phyloP scores from a whole-genome alignment of 495 filamentous ascomycete genomes.

The Letharia lupina region DNA sequence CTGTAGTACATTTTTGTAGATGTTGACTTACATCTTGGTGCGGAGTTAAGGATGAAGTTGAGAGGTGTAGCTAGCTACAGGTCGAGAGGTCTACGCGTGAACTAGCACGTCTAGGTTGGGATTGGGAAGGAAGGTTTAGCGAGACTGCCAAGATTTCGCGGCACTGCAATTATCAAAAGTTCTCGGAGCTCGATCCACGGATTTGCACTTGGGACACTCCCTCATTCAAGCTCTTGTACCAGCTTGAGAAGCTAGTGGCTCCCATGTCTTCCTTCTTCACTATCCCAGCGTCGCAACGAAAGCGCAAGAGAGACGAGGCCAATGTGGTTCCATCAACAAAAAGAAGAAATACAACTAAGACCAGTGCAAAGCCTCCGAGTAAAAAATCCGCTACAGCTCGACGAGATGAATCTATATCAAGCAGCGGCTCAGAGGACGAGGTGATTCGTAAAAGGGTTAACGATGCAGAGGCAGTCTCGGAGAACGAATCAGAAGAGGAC shows the following conservation, averaged over 20 bases:
- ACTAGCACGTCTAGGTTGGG: constrained; percentile 3
- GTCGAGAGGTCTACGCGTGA: constrained; percentile 19
- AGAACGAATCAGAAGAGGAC: constrained; percentile 47
- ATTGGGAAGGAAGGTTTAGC: background rate
- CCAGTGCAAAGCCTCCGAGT: constrained; percentile 29
- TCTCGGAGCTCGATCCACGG: background rate
- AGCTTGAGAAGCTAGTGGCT: constrained; percentile 8
- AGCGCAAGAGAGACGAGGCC: constrained; percentile 60
- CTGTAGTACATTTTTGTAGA: background rate
- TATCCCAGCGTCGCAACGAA: constrained; percentile 63
- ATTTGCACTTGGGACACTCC: background rate
- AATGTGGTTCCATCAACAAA: constrained; percentile 39
- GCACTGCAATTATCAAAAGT: constrained; percentile 13
- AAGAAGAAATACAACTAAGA: constrained; percentile 39
- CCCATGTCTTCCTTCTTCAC: constrained; percentile 84
- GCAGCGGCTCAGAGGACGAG: constrained; percentile 68
- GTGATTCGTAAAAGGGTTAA: constrained; percentile 21
- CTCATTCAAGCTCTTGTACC: background rate
- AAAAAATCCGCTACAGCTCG: constrained; percentile 33
- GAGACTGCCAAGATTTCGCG: constrained; percentile 10
- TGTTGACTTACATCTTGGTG: constrained; percentile 11
- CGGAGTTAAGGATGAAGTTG: background rate
- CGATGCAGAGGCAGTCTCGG: constrained; percentile 37
- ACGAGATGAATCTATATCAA: constrained; percentile 71
- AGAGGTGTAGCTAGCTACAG: constrained; percentile 5